Conservation (phyloP, 108 stramenopile genomes). For the Fistulifera solaris region DNA sequence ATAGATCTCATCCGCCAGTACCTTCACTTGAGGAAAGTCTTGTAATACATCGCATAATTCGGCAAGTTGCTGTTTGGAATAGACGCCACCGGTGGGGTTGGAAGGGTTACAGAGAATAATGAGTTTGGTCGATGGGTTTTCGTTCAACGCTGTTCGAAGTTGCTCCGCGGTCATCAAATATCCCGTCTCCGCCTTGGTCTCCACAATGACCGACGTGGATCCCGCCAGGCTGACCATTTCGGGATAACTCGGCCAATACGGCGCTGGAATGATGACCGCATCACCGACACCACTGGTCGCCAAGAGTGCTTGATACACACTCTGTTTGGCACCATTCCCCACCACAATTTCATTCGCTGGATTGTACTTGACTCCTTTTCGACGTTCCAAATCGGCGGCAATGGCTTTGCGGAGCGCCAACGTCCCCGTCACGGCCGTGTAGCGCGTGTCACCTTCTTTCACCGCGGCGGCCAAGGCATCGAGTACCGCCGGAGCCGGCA, state of each 20-base stretch:
- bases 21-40: constrained; percentile 61
- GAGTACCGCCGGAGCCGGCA: constrained; percentile 76
- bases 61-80: constrained; percentile 39
- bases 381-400: constrained; percentile 62
- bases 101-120: constrained; percentile 96
- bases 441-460: constrained; percentile 62
- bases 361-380: constrained; percentile 80
- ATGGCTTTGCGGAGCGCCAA: constrained; percentile 78
- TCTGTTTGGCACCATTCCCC: constrained; percentile 95
- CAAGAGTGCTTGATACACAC: constrained; percentile 84
- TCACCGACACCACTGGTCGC: constrained; percentile 84
- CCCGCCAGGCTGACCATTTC: constrained; percentile 90
- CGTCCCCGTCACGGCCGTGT: constrained; percentile 94
- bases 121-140: constrained; percentile 54
- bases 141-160: constrained; percentile 49
- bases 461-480: constrained; percentile 70
- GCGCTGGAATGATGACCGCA: constrained; percentile 88
- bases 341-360: constrained; percentile 84
- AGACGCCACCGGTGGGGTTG: constrained; percentile 91
- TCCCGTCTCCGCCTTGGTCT: constrained; percentile 71
- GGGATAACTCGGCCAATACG: constrained; percentile 96
- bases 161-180: constrained; percentile 68
- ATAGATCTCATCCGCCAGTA: constrained; percentile 96
- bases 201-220: constrained; percentile 79
- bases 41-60: constrained; percentile 61